These are phyloP conservation scores for Deuterostichococcus epilithicus DNA, from an alignment of 139 green algal species.

Conservation along the genomic window DNA sequence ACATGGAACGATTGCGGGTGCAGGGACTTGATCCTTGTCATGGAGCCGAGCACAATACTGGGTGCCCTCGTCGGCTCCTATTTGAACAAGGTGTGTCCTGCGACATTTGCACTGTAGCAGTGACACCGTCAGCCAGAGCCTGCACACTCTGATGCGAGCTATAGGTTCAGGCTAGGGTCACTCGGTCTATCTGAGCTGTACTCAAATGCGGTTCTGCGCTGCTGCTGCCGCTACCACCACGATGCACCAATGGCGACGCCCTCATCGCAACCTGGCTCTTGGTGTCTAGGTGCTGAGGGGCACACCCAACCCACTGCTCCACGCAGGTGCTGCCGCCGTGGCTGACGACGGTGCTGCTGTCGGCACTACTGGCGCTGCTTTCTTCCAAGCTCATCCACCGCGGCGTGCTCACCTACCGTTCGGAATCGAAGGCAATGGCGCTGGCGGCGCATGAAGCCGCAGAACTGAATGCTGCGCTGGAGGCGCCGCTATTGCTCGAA, in stretches of 20 bases:
- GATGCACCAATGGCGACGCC: too few species aligned
- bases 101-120: too few species aligned
- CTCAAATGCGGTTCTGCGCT: too few species aligned
- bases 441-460: not conserved
- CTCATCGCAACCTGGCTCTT: too few species aligned
- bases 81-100: constrained; percentile 38
- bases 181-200: too few species aligned
- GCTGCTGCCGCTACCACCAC: too few species aligned
- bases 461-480: not conserved
- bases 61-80: constrained; percentile 52
- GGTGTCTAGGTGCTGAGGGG: too few species aligned
- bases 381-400: constrained; percentile 29
- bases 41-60: constrained; percentile 65
- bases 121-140: too few species aligned
- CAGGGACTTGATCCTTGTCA: constrained; percentile 55
- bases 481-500: constrained; percentile 10
- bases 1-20: not conserved
- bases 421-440: not conserved
- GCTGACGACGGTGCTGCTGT: constrained; percentile 40
- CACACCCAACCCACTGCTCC: not conserved
- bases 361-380: constrained; percentile 33
- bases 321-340: constrained; percentile 44
- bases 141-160: too few species aligned
- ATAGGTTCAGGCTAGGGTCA: too few species aligned
- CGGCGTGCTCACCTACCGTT: constrained; percentile 8